A percentile compares a stretch with the other conserved stretches of the same genome.
phyloP scores from a whole-genome alignment of 345 rosid genomes.

The Citrus mangshanensis region DNA sequence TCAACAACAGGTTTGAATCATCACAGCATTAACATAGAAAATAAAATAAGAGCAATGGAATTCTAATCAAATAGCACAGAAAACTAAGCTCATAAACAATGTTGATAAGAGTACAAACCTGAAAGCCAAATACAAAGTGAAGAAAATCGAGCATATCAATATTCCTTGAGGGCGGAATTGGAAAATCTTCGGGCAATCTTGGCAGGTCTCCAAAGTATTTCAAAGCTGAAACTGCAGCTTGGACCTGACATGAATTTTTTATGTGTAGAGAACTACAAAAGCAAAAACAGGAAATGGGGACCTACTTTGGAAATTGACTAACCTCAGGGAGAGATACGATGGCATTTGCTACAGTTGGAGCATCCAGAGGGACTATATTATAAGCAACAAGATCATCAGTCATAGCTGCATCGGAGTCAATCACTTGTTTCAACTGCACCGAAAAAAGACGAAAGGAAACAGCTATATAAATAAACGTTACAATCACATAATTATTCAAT shows the following conservation, averaged over 20 bases:
- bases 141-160: constrained; percentile 87
- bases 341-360: constrained; percentile 67
- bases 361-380: constrained; percentile 85
- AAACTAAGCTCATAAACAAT: constrained; percentile 1
- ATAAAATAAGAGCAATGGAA: neutral
- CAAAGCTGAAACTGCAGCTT: constrained; percentile 70
- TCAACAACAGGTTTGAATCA: neutral
- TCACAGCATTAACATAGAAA: neutral
- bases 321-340: constrained; percentile 80
- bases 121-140: constrained; percentile 89
- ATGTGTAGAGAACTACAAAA: constrained; percentile 15
- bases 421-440: constrained; percentile 69
- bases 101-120: constrained; percentile 48
- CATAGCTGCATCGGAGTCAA: constrained; percentile 93
- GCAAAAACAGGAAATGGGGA: constrained; percentile 5
- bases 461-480: constrained; percentile 1
- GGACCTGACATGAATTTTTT: constrained; percentile 50
- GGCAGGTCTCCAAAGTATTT: constrained; percentile 72
- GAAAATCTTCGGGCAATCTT: constrained; percentile 60
- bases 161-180: constrained; percentile 63
- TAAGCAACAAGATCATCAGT: constrained; percentile 88
- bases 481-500: neutral
- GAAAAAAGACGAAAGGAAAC: constrained; percentile 16
- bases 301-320: constrained; percentile 16
- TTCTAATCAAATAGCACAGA: neutral